Conservation (phyloP, 2,329 filamentous ascomycete genomes). For the Diaporthe citrichinensis region DNA sequence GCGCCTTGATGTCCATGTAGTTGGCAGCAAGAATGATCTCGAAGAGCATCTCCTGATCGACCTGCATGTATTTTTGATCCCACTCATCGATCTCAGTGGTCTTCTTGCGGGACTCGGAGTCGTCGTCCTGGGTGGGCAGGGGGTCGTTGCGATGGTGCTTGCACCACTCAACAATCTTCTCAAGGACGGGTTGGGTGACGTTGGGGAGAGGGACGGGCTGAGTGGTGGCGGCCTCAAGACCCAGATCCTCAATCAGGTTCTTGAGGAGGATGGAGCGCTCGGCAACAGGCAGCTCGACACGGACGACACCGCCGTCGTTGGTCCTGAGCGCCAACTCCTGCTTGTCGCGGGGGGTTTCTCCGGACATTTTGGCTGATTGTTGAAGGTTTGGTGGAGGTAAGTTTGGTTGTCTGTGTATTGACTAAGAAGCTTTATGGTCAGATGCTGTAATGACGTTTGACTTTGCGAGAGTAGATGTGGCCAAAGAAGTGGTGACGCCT, state of each 20-base stretch:
- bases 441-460: conserved; percentile 24
- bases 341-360: conserved; percentile 40
- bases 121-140: conserved; percentile 84
- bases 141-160: conserved; percentile 94
- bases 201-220: conserved; percentile 92
- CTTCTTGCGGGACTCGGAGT: conserved; percentile 96
- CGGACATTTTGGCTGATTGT: conserved; percentile 48
- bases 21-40: conserved; percentile 99
- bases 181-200: conserved; percentile 90
- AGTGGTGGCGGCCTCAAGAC: conserved; percentile 68
- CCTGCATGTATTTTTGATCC: conserved; percentile 99
- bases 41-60: conserved; percentile 99
- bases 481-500: not conserved
- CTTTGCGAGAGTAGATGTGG: not conserved
- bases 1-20: conserved; percentile 98
- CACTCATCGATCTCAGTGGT: conserved; percentile 99
- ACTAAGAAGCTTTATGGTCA: conserved; percentile 20
- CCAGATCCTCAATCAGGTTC: conserved; percentile 97
- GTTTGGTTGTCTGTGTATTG: conserved; percentile 35
- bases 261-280: conserved; percentile 97
- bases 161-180: conserved; percentile 99
- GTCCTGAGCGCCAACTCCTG: conserved; percentile 62
- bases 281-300: conserved; percentile 82
- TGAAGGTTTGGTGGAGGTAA: conserved; percentile 38
- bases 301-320: conserved; percentile 64